phyloP scores from a whole-genome alignment of 2,329 filamentous ascomycete species.

The Orbilia brochopaga region DNA sequence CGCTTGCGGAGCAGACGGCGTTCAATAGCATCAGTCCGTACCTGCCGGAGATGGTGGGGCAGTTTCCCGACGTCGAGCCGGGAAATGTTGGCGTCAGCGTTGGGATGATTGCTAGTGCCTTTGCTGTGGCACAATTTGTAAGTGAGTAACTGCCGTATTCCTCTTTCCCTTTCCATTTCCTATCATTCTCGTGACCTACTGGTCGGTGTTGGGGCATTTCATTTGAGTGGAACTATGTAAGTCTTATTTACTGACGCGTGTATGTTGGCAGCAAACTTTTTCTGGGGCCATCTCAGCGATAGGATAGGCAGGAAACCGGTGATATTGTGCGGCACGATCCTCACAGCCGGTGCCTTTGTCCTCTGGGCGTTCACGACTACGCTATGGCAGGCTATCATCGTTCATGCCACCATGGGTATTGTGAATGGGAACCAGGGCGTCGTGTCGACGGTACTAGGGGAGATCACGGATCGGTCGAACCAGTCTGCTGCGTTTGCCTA shows the following conservation, averaged over 20 bases:
- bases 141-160: constrained; percentile 58
- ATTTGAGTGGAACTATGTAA: too few relatives aligned
- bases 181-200: background rate
- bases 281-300: constrained; percentile 87
- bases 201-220: background rate
- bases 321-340: constrained; percentile 78
- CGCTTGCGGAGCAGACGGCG: constrained; percentile 91
- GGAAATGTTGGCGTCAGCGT: constrained; percentile 83
- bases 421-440: constrained; percentile 85
- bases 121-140: constrained; percentile 87
- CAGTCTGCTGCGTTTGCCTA: constrained; percentile 94
- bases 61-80: constrained; percentile 78
- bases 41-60: constrained; percentile 86
- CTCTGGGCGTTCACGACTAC: constrained; percentile 84
- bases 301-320: constrained; percentile 79
- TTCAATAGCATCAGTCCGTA: constrained; percentile 97
- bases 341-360: constrained; percentile 80
- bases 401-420: constrained; percentile 88
- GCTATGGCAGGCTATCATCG: constrained; percentile 81
- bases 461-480: constrained; percentile 93
- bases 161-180: background rate
- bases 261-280: constrained; percentile 69
- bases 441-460: constrained; percentile 89
- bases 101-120: constrained; percentile 84
- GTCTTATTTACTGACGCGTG: constrained; percentile 10